Conservation (phyloP, 345 rosid species). For the Sisymbrium irio region DNA sequence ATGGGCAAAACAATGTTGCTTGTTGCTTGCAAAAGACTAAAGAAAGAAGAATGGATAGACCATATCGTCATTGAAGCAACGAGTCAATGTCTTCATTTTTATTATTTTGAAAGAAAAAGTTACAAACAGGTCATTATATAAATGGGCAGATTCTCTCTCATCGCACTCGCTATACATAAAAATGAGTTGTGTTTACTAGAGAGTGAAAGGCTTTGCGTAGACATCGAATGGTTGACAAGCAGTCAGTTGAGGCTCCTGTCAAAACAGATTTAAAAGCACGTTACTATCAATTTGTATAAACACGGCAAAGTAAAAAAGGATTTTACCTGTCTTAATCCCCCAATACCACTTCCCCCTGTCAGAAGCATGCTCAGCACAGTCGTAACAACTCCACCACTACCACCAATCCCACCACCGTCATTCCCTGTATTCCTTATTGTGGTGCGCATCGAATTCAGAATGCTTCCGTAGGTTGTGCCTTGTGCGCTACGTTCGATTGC, state of each 20-base stretch:
- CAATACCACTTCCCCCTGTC: slow-evolving; percentile 57
- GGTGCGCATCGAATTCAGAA: slow-evolving; percentile 67
- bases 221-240: slow-evolving; percentile 74
- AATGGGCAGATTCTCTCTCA: slow-evolving; percentile 3
- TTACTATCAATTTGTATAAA: slow-evolving; percentile 2
- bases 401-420: slow-evolving; percentile 38
- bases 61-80: not conserved
- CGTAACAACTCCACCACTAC: slow-evolving; percentile 56
- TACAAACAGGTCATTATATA: not conserved
- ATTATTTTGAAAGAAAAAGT: not conserved
- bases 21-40: slow-evolving; percentile 1
- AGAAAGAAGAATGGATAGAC: not conserved
- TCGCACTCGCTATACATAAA: slow-evolving; percentile 26
- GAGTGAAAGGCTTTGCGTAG: slow-evolving; percentile 60
- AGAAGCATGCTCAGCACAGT: slow-evolving; percentile 71
- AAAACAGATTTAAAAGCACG: not conserved
- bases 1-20: not conserved
- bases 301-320: not conserved
- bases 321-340: slow-evolving; percentile 67
- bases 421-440: slow-evolving; percentile 55
- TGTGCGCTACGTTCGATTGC: slow-evolving; percentile 68
- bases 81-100: slow-evolving; percentile 14
- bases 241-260: slow-evolving; percentile 82
- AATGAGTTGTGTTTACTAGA: slow-evolving; percentile 36
- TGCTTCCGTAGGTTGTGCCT: slow-evolving; percentile 66